Percentiles rank a stretch among this genome's conserved stretches.
Conservation (phyloP, 371 early-diverging fungal genomes). For the Parasitella parasitica region DNA sequence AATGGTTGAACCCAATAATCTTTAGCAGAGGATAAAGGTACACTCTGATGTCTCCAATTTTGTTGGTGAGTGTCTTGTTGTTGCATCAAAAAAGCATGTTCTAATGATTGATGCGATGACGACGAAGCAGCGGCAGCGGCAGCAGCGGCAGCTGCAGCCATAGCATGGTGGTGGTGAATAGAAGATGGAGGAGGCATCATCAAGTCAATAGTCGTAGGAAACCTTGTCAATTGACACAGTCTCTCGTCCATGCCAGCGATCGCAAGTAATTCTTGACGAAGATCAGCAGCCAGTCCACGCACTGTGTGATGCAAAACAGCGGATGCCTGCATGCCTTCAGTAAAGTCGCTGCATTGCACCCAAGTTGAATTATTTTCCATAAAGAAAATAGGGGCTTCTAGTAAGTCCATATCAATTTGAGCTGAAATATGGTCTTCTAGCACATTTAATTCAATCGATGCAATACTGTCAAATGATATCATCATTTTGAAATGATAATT, state of each 20-base stretch:
- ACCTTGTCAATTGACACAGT: conserved; percentile 36
- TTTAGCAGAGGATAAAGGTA: conserved; percentile 23
- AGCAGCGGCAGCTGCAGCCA: not conserved
- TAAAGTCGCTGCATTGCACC: conserved; percentile 79
- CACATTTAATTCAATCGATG: conserved; percentile 27
- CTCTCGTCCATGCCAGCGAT: conserved; percentile 37
- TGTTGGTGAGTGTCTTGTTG: conserved; percentile 6
- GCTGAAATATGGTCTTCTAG: conserved; percentile 47
- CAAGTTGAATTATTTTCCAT: conserved; percentile 54
- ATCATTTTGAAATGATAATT: conserved; percentile 74
- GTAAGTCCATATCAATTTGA: conserved; percentile 59
- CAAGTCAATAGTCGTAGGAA: conserved; percentile 16
- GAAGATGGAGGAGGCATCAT: conserved; percentile 1
- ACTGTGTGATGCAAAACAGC: conserved; percentile 62
- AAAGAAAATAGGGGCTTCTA: conserved; percentile 64
- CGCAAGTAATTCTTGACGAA: conserved; percentile 49
- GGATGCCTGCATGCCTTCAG: conserved; percentile 74
- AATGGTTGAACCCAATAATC: conserved; percentile 14
- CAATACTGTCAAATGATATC: conserved; percentile 41
- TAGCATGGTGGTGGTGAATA: not conserved
- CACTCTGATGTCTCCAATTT: conserved; percentile 41
- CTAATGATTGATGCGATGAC: conserved; percentile 4
- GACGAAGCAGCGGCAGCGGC: not conserved
- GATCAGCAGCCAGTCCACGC: conserved; percentile 54
- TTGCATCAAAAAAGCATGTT: conserved; percentile 15